Evolutionary conservation across 148 eudicot genomes (phyloP).

Genomic region (Cornus controversa): DNA sequence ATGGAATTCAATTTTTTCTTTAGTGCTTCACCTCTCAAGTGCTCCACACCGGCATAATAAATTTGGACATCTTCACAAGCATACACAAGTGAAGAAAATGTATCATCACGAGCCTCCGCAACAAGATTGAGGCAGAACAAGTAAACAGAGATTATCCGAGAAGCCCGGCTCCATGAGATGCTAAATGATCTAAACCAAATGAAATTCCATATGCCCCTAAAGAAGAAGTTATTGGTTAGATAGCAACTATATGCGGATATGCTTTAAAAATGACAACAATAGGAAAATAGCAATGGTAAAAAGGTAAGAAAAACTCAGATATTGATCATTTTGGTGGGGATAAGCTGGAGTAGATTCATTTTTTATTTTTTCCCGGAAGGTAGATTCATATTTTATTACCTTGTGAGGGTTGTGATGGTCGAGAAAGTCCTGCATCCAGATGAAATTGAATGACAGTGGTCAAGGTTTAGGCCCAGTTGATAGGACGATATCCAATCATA

Average conservation of each 20-base stretch:
- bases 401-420: not conserved
- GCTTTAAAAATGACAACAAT: not conserved
- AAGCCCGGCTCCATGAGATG: slow-evolving; percentile 15
- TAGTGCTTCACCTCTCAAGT: slow-evolving; percentile 43
- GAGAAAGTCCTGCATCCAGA: not conserved
- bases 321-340: not conserved
- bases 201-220: slow-evolving; percentile 5
- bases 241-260: not conserved
- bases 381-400: not conserved
- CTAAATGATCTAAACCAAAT: slow-evolving; percentile 5
- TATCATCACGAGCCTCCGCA: slow-evolving; percentile 27
- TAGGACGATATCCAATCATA: too few species aligned
- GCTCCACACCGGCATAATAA: slow-evolving; percentile 35
- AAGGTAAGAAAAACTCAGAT: not conserved
- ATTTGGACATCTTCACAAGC: slow-evolving; percentile 40
- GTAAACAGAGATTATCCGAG: slow-evolving; percentile 30
- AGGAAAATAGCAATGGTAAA: not conserved
- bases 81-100: slow-evolving; percentile 17
- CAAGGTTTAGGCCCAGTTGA: not conserved
- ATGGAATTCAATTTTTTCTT: slow-evolving; percentile 40
- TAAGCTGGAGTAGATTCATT: not conserved
- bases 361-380: too few species aligned
- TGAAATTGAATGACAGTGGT: not conserved
- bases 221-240: not conserved
- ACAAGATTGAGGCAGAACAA: slow-evolving; percentile 31